These are phyloP conservation scores for Thermochaetoides dissita DNA, from an alignment of 2,329 filamentous ascomycete genomes.

Conservation along the genomic window DNA sequence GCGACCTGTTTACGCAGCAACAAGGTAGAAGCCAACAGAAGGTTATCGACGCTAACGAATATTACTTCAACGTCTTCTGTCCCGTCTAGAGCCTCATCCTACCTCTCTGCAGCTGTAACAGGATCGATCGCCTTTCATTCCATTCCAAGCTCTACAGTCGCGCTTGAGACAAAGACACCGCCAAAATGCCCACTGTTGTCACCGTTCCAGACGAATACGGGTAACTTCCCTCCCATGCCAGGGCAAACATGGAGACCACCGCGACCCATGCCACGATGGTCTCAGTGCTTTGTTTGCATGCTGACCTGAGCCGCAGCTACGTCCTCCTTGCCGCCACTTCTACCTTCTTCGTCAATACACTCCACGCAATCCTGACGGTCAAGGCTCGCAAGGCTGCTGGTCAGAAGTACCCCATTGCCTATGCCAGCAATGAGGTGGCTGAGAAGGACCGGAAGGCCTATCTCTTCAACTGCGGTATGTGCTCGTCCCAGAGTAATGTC, in stretches of 20 bases:
- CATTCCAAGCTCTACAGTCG: too few species aligned
- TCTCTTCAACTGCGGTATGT: constrained; percentile 48
- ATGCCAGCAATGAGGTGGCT: constrained; percentile 40
- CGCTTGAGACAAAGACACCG: constrained; percentile 1
- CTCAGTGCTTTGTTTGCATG: neutral
- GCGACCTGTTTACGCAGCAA: constrained; percentile 1
- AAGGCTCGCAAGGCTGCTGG: constrained; percentile 37
- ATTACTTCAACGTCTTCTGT: too few species aligned
- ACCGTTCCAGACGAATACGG: constrained; percentile 36
- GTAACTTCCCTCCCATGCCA: constrained; percentile 22
- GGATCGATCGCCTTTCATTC: too few species aligned
- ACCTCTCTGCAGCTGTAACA: too few species aligned
- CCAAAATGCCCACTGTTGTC: constrained; percentile 28
- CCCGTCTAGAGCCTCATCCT: too few species aligned
- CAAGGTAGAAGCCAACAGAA: constrained; percentile 4
- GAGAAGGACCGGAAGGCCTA: constrained; percentile 39
- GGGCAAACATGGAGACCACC: too few species aligned
- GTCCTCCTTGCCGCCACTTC: constrained; percentile 44
- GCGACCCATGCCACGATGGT: too few species aligned
- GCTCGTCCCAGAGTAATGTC: neutral
- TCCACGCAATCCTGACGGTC: constrained; percentile 35
- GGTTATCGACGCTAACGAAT: too few species aligned
- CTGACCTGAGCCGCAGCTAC: constrained; percentile 31
- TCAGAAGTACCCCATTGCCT: constrained; percentile 42
- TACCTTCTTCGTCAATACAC: constrained; percentile 42